Conservation (phyloP, 139 green algal species). For the Coelastrella sp. region DNA sequence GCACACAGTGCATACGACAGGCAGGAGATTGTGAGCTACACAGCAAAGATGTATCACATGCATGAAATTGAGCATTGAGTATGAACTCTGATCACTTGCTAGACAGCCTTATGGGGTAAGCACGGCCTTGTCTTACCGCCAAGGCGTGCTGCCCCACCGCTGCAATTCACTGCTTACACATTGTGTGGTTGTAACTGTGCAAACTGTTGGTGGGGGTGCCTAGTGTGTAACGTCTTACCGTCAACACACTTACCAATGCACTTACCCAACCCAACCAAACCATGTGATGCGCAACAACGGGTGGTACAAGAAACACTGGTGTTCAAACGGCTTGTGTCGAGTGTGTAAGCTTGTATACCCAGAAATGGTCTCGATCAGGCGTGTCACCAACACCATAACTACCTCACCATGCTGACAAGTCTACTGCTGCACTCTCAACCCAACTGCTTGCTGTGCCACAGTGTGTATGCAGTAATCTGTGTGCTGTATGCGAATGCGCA, state of each 20-base stretch:
- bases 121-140: not conserved
- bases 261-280: slow-evolving; percentile 28
- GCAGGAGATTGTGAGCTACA: not conserved
- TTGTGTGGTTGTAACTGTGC: too few relatives aligned
- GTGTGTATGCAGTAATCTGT: too few relatives aligned
- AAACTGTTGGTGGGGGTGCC: not conserved
- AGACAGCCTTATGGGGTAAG: slow-evolving; percentile 28
- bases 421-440: too few relatives aligned
- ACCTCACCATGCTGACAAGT: too few relatives aligned
- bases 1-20: not conserved
- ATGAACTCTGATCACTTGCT: too few relatives aligned
- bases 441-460: too few relatives aligned
- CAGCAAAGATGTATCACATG: too few relatives aligned
- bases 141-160: not conserved
- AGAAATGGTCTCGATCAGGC: not conserved
- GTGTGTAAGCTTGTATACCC: not conserved
- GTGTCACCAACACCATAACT: not conserved
- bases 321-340: not conserved
- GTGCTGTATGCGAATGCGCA: too few relatives aligned
- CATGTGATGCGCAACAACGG: too few relatives aligned
- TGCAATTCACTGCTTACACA: not conserved
- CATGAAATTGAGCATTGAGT: too few relatives aligned
- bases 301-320: too few relatives aligned
- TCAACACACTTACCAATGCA: slow-evolving; percentile 38
- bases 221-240: slow-evolving; percentile 5